Evolutionary conservation across 2,329 filamentous ascomycete species (phyloP), one percentile per base, ranked within the genome.

Genomic region (Cladophialophora chaetospira): DNA sequence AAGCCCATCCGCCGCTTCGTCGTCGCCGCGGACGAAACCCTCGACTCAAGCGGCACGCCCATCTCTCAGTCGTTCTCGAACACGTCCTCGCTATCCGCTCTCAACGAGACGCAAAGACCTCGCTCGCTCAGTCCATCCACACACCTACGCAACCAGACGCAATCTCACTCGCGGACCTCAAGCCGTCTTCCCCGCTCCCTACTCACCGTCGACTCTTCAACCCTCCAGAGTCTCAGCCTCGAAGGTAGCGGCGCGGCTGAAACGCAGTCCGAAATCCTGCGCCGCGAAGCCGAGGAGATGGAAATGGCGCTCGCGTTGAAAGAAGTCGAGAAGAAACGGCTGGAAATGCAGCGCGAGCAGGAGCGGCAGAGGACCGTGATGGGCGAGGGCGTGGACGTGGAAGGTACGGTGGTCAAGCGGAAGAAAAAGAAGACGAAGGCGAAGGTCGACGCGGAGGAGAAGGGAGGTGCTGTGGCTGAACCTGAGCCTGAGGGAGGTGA

Each of bases 231-330:
- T 2, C 82, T 97, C 40, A 88, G 83, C 42, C 81, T 97, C 1
- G 84, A 87, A 46, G 83, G 79, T 6, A 67, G 63, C 8, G 67
- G 63, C 28, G 57, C 71, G 65, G 46, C 63, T n/a, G 70, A 74
- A 4, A 43, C 49, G 55, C 50, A 55, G 19, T 40, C 48, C 56
- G 52, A 57, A 15, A 53, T 84, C 48, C 88, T 91, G 67, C 79
- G 80, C 50, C 83, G 87, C 62, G 82, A 87, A 69, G 83, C 82
- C 13, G 91, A 96, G 68, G 91, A 97, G 58, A 85, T 84, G 1
- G 92, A 97, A 73, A 96, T 97, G 90, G 85, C 84, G 42, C 85
- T 85, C 67, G 94, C 93, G 6, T 85, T 97, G 79, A 87, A 87
- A 70, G 89, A 97, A 71, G 89, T 99, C 2, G 93, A 97, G 75